Evolutionary conservation across 768 basidiomycete species (phyloP), one percentile per base, ranked within the genome.

Genomic region (Tylopilus felleus): DNA sequence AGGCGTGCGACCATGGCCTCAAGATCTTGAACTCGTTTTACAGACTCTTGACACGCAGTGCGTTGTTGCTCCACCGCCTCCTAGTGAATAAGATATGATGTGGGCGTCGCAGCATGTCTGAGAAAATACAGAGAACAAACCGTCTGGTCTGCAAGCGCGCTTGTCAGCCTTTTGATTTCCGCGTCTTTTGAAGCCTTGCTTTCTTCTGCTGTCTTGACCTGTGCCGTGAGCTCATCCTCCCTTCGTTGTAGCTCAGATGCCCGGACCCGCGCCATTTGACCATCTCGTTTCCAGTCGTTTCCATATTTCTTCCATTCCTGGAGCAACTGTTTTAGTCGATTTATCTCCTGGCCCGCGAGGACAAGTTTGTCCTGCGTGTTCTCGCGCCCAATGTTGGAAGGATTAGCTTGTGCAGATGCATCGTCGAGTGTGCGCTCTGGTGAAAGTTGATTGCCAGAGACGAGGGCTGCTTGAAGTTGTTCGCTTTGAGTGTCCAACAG

Each of bases 241-340:
- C 53, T 58, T 25, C 23, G 35, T 12, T 58, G 53, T 27, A 62
- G 44, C 49, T 58, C 60, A 21, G 48, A 47, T 23, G 19, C 36
- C 25, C 65, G 60, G 25, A 5, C 17, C 14, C 53, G 55, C n/a
- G 57, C 51, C 40, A 27, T 19, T 36, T 63, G 60, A 36, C 65
- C 57, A 13, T 60, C 61, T 8, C 55, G 58, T 47, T 68, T 68
- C 60, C 66, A 63, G 2, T 68, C 57, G 14, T 31, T 54, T 33
- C 57, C 66, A 16, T 66, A 66, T 49, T 52, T 63, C 38, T 65
- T 61, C 65, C 66, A 66, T 29, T 65, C 49, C 13, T 53, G 41
- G 21, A 68, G 19, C 17, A 63, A n/a, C n/a, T 40, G 51, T 29
- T 52, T 65, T 12, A 68, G 57, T 12, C 65, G 60, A 23, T 1